Evolutionary conservation across 805 yeast species (phyloP), one percentile per base, ranked within the genome.

Genomic region (Candida ulmi): DNA sequence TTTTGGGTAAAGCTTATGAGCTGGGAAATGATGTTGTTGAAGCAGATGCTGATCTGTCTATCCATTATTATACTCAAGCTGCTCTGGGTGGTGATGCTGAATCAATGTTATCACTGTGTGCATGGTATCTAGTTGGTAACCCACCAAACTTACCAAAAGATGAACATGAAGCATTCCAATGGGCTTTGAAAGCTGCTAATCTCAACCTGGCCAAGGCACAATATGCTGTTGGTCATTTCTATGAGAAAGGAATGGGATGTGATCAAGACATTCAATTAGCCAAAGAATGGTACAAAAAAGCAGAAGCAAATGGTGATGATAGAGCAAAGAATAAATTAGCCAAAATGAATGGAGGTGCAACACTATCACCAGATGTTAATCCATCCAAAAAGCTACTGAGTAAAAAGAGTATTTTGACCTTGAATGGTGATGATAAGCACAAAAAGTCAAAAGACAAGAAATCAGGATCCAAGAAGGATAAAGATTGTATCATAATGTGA

Each of bases 41-140:
- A 2, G 83, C 78, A 44, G 95, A 93, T 59, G 69, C 88, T 1
- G 83, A 85, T 47, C 68, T 91, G 35, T 83, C 95, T 1, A 86
- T 93, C 33, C 97, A 93, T 59, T 91, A 90, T 58, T 91, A 87
- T 60, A 88, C 95, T 0, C 80, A 84, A 47, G 96, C 96, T 0
- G 96, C 98, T 0, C 60, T 81, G 24, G 81, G 81, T 4, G 96
- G 96, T 7, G 95, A 93, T 59, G 74, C 95, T 1, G 80, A 76
- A 35, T 82, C 95, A 11, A 93, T 91, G 95, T 69, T 91, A 54
- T 90, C 95, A 2, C 69, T 91, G 66, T 90, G 97, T 60, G 96
- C 97, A 2, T 93, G 98, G 97, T 93, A 91, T 58, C 69, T 91
- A 61, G 83, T 88, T 21, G 99, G 99, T 0, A 80, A 86, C 26